Conservation (phyloP, 2,329 filamentous ascomycete species). For the Colletotrichum paranaense region DNA sequence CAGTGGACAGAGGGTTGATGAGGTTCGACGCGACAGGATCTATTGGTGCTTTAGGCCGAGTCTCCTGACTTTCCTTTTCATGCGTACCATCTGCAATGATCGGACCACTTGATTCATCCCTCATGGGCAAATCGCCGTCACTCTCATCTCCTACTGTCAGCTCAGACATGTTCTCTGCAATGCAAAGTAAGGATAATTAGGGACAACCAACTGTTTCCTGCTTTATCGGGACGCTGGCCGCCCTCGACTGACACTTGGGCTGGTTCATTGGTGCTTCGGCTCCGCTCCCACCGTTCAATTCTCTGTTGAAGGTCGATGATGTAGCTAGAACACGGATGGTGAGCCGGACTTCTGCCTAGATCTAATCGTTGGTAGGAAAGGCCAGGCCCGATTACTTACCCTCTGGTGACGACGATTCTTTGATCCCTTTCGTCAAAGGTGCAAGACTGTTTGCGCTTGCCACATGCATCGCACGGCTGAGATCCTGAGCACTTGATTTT, state of each 20-base stretch:
- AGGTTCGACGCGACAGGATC: slow-evolving; percentile 46
- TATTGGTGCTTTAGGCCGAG: slow-evolving; percentile 21
- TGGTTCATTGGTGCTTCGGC: slow-evolving; percentile 20
- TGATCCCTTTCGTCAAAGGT: slow-evolving; percentile 58
- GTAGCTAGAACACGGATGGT: slow-evolving; percentile 31
- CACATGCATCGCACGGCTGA: slow-evolving; percentile 56
- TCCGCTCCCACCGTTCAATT: slow-evolving; percentile 21
- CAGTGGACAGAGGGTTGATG: slow-evolving; percentile 54
- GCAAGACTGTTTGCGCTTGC: slow-evolving; percentile 53
- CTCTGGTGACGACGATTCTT: slow-evolving; percentile 60
- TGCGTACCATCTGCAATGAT: background rate
- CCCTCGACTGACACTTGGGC: slow-evolving; percentile 9
- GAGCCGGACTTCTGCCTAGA: slow-evolving; percentile 11
- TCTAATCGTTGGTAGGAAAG: too few species aligned
- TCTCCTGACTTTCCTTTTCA: slow-evolving; percentile 1
- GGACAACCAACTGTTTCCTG: slow-evolving; percentile 7
- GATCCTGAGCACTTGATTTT: slow-evolving; percentile 60
- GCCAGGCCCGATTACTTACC: slow-evolving; percentile 43
- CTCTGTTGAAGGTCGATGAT: slow-evolving; percentile 38
- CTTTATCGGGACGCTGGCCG: slow-evolving; percentile 7
- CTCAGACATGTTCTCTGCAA: background rate
- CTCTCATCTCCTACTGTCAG: slow-evolving; percentile 10
- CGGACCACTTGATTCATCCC: background rate
- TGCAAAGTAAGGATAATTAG: background rate
- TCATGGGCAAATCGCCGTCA: slow-evolving; percentile 5